Percentiles rank a stretch among this genome's conserved stretches.
phyloP scores from a whole-genome alignment of 2,329 filamentous ascomycete genomes.

The Fusarium dlaminii region DNA sequence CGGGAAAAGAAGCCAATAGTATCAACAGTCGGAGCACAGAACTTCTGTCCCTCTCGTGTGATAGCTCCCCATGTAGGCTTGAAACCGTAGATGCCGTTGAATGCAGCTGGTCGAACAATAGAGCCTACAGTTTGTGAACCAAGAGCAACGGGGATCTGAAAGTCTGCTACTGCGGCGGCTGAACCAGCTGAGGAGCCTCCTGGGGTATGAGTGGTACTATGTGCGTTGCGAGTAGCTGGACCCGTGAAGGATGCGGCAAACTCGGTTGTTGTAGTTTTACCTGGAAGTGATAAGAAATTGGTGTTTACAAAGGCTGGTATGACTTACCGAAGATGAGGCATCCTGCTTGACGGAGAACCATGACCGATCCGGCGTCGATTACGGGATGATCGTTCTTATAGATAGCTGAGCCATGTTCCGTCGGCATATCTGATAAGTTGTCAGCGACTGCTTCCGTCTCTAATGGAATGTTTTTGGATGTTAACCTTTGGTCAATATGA shows the following conservation, averaged over 20 bases:
- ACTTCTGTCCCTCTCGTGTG: conserved; percentile 68
- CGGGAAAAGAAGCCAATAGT: conserved; percentile 70
- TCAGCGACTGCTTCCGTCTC: not conserved
- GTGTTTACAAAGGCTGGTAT: conserved; percentile 52
- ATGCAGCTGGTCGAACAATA: conserved; percentile 70
- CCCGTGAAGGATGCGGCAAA: conserved; percentile 64
- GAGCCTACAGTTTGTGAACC: conserved; percentile 75
- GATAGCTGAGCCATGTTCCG: conserved; percentile 62
- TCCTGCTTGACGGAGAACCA: conserved; percentile 61
- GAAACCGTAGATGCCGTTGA: conserved; percentile 70
- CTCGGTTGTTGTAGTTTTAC: conserved; percentile 55
- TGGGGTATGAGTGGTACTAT: conserved; percentile 68
- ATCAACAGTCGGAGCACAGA: conserved; percentile 68
- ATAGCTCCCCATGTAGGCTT: conserved; percentile 74
- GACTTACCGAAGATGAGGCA: conserved; percentile 59
- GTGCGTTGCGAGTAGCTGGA: conserved; percentile 65
- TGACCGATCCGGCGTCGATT: conserved; percentile 62
- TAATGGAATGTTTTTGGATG: conserved; percentile 34
- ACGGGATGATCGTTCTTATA: conserved; percentile 55
- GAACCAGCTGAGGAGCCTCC: conserved; percentile 75
- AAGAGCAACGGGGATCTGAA: conserved; percentile 67
- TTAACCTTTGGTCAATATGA: conserved; percentile 65
- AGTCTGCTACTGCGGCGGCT: conserved; percentile 71
- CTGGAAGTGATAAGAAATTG: conserved; percentile 61
- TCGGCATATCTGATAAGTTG: conserved; percentile 59